These are phyloP conservation scores for Cercospora sojina DNA, from an alignment of 2,329 filamentous ascomycete genomes.

Conservation along the genomic window DNA sequence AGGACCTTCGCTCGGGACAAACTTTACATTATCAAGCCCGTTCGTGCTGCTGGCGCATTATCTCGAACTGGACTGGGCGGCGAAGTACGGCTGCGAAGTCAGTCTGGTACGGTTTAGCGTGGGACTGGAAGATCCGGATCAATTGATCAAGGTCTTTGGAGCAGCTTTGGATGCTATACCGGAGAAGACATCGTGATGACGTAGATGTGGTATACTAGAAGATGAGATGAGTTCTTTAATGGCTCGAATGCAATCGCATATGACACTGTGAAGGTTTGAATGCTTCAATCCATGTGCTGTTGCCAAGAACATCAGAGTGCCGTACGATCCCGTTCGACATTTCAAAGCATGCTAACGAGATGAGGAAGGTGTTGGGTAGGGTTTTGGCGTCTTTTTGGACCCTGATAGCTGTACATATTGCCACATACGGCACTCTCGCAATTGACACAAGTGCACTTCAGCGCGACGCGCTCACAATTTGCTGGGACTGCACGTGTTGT, in stretches of 20 bases:
- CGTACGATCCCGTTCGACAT: not conserved
- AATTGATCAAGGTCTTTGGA: conserved; percentile 62
- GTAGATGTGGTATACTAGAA: not conserved
- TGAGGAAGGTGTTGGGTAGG: not conserved
- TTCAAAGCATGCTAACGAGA: not conserved
- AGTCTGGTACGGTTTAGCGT: conserved; percentile 84
- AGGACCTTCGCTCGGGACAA: conserved; percentile 91
- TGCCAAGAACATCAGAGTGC: too few species aligned
- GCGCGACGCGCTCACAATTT: not conserved
- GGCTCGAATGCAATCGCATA: not conserved
- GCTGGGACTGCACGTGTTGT: not conserved
- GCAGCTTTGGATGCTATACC: conserved; percentile 3
- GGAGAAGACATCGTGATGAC: not conserved
- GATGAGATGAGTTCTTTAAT: not conserved
- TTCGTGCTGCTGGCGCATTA: conserved; percentile 94
- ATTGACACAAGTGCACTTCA: not conserved
- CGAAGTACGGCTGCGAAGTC: conserved; percentile 74
- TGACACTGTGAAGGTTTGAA: not conserved
- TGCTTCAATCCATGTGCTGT: not conserved
- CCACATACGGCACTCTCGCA: not conserved
- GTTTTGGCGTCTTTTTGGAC: not conserved
- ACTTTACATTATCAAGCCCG: conserved; percentile 84
- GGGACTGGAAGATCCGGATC: conserved; percentile 74
- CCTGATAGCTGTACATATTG: not conserved
- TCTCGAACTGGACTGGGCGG: conserved; percentile 86